Percentiles rank a stretch among this genome's conserved stretches.
Conservation (phyloP, 192 early-diverging fungal genomes). For the Entrophospora sp. region DNA sequence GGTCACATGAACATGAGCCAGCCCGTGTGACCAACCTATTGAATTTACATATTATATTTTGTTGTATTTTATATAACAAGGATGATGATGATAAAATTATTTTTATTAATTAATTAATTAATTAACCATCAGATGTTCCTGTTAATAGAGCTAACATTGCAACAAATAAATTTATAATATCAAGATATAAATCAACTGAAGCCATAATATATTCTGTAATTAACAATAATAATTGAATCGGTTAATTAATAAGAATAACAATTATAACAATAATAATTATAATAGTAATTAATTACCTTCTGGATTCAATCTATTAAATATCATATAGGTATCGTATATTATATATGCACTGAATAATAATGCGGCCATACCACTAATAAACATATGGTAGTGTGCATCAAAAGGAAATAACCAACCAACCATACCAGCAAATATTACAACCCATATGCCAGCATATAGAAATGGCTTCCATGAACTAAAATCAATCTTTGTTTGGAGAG, state of each 20-base stretch:
- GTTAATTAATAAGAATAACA: not conserved
- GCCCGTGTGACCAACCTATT: too few species aligned
- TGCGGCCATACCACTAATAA: not conserved
- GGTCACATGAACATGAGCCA: too few species aligned
- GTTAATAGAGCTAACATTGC: conserved; percentile 15
- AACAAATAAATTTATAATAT: conserved; percentile 9
- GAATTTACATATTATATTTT: too few species aligned
- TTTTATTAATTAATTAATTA: too few species aligned
- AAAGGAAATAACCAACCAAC: conserved; percentile 15
- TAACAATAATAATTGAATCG: not conserved
- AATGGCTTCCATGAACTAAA: conserved; percentile 16
- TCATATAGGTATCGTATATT: conserved; percentile 18
- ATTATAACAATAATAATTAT: not conserved
- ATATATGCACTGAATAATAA: conserved; percentile 10
- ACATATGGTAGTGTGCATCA: conserved; percentile 3
- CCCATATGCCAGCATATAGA: conserved; percentile 12
- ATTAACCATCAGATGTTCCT: too few species aligned
- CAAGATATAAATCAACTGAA: conserved; percentile 18
- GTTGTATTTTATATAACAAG: too few species aligned
- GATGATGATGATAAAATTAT: too few species aligned
- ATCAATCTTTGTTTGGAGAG: conserved; percentile 11
- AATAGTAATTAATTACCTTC: not conserved
- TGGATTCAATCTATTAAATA: conserved; percentile 13
- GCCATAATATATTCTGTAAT: conserved; percentile 15
- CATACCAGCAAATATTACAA: conserved; percentile 13